Conservation (phyloP, 257 asterid species). For the Solanum gandarillasii region DNA sequence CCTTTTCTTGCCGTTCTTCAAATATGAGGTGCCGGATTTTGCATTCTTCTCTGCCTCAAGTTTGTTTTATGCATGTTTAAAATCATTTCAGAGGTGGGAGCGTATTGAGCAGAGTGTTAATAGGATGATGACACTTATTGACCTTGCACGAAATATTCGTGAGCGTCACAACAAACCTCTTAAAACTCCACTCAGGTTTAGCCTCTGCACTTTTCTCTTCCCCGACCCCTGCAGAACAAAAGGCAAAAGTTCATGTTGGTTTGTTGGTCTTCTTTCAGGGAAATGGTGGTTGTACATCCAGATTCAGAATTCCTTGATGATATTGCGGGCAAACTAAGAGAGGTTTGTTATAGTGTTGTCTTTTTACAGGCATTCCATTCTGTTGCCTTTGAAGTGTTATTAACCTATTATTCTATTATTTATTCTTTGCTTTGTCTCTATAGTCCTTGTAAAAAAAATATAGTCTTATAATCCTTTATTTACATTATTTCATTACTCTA, state of each 20-base stretch:
- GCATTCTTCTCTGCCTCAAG: neutral
- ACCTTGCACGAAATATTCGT: conserved; percentile 85
- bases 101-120: conserved; percentile 88
- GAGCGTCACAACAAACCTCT: conserved; percentile 94
- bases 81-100: conserved; percentile 42
- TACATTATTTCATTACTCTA: neutral
- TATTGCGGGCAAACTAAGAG: conserved; percentile 64
- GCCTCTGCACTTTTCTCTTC: neutral
- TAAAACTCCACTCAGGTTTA: conserved; percentile 58
- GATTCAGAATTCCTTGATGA: conserved; percentile 79
- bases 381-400: neutral
- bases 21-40: neutral
- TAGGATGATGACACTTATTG: conserved; percentile 81
- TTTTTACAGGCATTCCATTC: neutral
- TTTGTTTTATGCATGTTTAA: neutral
- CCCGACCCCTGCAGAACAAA: neutral
- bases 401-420: neutral
- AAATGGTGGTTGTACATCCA: conserved; percentile 92
- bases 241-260: neutral
- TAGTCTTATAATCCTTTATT: neutral
- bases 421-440: neutral
- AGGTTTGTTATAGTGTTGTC: conserved; percentile 13
- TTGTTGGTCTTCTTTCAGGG: conserved; percentile 24
- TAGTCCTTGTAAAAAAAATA: neutral
- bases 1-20: neutral